Evolutionary conservation across 2,329 filamentous ascomycete species (phyloP).

Genomic region (Penicillium sp.): DNA sequence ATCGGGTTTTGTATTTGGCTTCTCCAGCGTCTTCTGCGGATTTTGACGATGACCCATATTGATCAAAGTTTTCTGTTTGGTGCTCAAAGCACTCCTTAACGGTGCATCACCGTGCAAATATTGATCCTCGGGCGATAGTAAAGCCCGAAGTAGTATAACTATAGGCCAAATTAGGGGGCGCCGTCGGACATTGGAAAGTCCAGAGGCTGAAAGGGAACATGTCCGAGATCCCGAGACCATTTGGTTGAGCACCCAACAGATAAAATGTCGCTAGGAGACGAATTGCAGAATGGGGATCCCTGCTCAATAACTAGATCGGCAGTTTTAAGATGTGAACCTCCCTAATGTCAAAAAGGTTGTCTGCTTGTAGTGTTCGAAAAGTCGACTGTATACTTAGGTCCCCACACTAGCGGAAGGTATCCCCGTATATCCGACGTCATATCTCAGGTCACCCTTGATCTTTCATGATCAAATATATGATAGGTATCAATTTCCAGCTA

Average conservation of each 20-base stretch:
- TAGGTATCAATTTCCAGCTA: neutral
- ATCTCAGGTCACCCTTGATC: neutral
- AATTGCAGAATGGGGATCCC: neutral
- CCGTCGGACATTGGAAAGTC: neutral
- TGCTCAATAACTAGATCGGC: neutral
- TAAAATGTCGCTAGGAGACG: neutral
- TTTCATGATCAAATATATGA: neutral
- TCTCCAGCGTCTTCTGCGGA: neutral
- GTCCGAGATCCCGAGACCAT: neutral
- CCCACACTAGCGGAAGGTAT: neutral
- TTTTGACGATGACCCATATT: neutral
- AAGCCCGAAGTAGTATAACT: neutral
- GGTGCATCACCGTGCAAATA: neutral
- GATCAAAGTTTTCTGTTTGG: neutral
- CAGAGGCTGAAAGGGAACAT: neutral
- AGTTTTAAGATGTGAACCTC: neutral
- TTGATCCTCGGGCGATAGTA: neutral
- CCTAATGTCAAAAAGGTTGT: neutral
- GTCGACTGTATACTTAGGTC: neutral
- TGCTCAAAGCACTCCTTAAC: neutral
- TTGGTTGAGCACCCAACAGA: neutral
- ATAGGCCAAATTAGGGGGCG: too few relatives aligned
- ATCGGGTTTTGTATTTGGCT: neutral
- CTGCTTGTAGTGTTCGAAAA: neutral
- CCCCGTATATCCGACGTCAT: neutral